A percentile compares a stretch with the other conserved stretches of the same genome.
Evolutionary conservation across 2,329 filamentous ascomycete genomes (phyloP).

Genomic region (Dothiorella sarmentorum): DNA sequence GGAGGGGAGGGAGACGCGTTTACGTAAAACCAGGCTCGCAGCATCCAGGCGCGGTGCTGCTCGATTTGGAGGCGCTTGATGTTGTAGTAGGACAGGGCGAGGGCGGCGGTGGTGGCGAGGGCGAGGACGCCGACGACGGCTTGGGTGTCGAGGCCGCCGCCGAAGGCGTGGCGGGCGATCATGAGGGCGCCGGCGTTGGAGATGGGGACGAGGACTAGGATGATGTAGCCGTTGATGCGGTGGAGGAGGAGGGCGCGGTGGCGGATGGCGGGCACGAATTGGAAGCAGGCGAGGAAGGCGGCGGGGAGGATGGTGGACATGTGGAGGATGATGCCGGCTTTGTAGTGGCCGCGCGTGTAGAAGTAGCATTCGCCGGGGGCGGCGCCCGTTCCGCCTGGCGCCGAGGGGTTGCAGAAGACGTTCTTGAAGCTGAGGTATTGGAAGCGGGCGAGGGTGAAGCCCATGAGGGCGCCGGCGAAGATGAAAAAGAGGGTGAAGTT

Average conservation of each 20-base stretch:
- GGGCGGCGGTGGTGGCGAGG: constrained; percentile 44
- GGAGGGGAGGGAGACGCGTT: no score
- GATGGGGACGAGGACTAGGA: constrained; percentile 48
- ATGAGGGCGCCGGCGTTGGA: constrained; percentile 52
- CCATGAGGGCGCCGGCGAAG: constrained; percentile 16
- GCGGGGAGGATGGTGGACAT: constrained; percentile 40
- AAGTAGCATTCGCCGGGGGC: constrained; percentile 47
- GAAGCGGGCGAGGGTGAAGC: constrained; percentile 43
- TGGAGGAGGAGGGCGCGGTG: constrained; percentile 54
- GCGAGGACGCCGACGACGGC: constrained; percentile 42
- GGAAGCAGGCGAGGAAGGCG: constrained; percentile 38
- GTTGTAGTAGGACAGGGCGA: constrained; percentile 52
- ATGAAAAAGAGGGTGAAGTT: constrained; percentile 53
- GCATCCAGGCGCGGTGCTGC: constrained; percentile 63
- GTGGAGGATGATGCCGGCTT: constrained; percentile 43
- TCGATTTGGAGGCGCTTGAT: constrained; percentile 61
- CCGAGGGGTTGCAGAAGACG: constrained; percentile 23
- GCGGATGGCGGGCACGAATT: constrained; percentile 44
- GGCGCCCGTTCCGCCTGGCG: constrained; percentile 23
- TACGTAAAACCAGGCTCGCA: constrained; percentile 41
- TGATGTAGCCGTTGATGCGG: constrained; percentile 58
- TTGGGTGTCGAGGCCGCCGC: constrained; percentile 54
- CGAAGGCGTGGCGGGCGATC: constrained; percentile 51
- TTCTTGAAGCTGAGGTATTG: constrained; percentile 48
- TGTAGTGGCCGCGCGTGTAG: constrained; percentile 35